phyloP scores from a whole-genome alignment of 495 filamentous ascomycete genomes.

The Penicillium paradoxum region DNA sequence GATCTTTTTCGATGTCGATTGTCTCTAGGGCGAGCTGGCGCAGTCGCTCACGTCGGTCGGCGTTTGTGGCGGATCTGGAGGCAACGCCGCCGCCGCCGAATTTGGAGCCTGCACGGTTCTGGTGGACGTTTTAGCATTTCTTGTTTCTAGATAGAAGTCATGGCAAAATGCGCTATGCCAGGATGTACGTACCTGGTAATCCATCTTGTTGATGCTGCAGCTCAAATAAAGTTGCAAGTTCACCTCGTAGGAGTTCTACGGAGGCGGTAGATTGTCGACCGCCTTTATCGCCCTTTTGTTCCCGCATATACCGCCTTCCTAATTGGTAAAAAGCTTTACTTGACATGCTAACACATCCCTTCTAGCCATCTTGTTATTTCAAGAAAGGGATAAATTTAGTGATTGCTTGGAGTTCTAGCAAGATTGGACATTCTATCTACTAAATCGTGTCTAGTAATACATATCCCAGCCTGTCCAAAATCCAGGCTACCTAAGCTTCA shows the following conservation, averaged over 20 bases:
- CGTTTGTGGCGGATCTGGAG: constrained; percentile 87
- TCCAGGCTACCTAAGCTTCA: background rate
- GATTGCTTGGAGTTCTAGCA: too few species aligned
- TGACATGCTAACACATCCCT: background rate
- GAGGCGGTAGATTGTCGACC: background rate
- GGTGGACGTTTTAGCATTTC: constrained; percentile 17
- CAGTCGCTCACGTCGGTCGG: constrained; percentile 92
- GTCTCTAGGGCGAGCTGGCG: constrained; percentile 97
- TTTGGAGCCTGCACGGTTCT: constrained; percentile 96
- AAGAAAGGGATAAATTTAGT: too few species aligned
- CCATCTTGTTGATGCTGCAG: constrained; percentile 38
- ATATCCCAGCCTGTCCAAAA: too few species aligned
- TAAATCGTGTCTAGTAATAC: too few species aligned
- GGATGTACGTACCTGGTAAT: constrained; percentile 49
- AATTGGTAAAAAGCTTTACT: background rate
- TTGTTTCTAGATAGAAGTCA: background rate
- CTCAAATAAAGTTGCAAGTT: constrained; percentile 12
- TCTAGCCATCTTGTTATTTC: too few species aligned
- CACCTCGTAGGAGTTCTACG: constrained; percentile 13
- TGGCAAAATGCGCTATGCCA: background rate
- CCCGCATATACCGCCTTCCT: background rate
- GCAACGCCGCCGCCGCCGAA: constrained; percentile 97
- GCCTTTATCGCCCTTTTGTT: background rate
- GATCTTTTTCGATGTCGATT: constrained; percentile 99
- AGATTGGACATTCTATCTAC: too few species aligned